These are phyloP conservation scores for Endotrypanum monterogeii DNA, from an alignment of 208 protist genomes.

Conservation along the genomic window DNA sequence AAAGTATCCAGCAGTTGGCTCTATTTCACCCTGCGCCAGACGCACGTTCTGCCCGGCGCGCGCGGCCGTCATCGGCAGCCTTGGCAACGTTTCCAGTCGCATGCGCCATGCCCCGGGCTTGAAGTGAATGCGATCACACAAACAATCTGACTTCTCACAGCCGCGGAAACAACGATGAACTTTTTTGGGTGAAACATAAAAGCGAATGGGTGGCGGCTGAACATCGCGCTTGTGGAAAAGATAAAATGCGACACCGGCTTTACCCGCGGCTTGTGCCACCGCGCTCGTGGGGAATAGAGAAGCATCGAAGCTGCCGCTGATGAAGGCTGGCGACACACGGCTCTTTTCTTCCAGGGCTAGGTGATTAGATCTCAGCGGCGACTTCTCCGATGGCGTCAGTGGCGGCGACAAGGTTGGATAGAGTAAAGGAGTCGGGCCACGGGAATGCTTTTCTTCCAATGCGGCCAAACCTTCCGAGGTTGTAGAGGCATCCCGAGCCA, in stretches of 20 bases:
- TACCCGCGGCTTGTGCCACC: not conserved
- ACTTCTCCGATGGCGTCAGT: constrained; percentile 1
- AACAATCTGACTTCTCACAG: constrained; percentile 48
- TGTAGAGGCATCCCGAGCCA: not conserved
- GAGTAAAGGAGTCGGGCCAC: constrained; percentile 6
- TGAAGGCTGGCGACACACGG: constrained; percentile 1
- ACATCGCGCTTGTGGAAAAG: constrained; percentile 73
- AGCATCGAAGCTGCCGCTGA: constrained; percentile 24
- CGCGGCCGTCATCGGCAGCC: constrained; percentile 29
- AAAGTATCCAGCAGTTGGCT: constrained; percentile 78
- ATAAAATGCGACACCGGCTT: constrained; percentile 45
- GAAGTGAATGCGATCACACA: constrained; percentile 68
- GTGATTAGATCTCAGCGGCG: constrained; percentile 5
- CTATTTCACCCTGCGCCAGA: constrained; percentile 38
- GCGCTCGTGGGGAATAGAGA: not conserved
- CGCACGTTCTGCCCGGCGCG: constrained; percentile 41
- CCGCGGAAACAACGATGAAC: constrained; percentile 71
- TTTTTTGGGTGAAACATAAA: constrained; percentile 63
- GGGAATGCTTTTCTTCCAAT: not conserved
- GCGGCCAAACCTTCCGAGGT: constrained; percentile 2
- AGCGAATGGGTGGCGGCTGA: constrained; percentile 67
- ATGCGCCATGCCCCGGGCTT: constrained; percentile 48
- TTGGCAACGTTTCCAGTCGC: constrained; percentile 57
- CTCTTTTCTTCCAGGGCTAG: constrained; percentile 12
- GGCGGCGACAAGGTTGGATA: not conserved